Evolutionary conservation across 495 filamentous ascomycete genomes (phyloP).

Genomic region (Astrothelium subdiscretum): DNA sequence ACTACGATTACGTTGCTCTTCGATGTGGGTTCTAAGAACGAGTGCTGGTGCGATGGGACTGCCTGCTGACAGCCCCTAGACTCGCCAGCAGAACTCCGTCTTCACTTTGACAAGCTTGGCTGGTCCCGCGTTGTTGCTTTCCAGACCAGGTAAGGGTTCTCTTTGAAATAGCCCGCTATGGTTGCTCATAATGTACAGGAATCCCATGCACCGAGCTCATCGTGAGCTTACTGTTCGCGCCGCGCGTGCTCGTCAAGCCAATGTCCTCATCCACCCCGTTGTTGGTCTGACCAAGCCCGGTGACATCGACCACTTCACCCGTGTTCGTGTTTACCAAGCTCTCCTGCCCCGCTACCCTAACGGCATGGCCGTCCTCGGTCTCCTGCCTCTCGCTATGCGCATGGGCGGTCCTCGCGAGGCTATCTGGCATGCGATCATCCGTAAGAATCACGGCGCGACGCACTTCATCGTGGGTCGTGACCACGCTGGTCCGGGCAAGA

Average conservation of each 20-base stretch:
- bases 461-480: slow-evolving; percentile 99
- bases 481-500: slow-evolving; percentile 93
- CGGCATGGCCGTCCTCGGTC: slow-evolving; percentile 95
- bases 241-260: slow-evolving; percentile 86
- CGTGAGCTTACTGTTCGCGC: slow-evolving; percentile 94
- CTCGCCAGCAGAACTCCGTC: slow-evolving; percentile 85
- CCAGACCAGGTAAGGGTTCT: slow-evolving; percentile 52
- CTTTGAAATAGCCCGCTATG: background rate
- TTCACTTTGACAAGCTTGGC: slow-evolving; percentile 98
- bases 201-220: slow-evolving; percentile 98
- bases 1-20: slow-evolving; percentile 97
- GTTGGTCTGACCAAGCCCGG: slow-evolving; percentile 97
- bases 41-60: background rate
- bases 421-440: slow-evolving; percentile 99
- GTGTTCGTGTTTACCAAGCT: slow-evolving; percentile 95
- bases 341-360: slow-evolving; percentile 96
- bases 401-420: slow-evolving; percentile 98
- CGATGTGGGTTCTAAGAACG: slow-evolving; percentile 54
- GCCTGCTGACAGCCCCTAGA: slow-evolving; percentile 36
- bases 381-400: slow-evolving; percentile 92
- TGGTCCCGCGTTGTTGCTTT: slow-evolving; percentile 96
- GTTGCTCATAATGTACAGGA: slow-evolving; percentile 35
- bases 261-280: slow-evolving; percentile 97
- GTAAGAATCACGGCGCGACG: slow-evolving; percentile 97
- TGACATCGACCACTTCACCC: slow-evolving; percentile 99